phyloP scores from a whole-genome alignment of 768 basidiomycete genomes.

The Boletus bicolor region DNA sequence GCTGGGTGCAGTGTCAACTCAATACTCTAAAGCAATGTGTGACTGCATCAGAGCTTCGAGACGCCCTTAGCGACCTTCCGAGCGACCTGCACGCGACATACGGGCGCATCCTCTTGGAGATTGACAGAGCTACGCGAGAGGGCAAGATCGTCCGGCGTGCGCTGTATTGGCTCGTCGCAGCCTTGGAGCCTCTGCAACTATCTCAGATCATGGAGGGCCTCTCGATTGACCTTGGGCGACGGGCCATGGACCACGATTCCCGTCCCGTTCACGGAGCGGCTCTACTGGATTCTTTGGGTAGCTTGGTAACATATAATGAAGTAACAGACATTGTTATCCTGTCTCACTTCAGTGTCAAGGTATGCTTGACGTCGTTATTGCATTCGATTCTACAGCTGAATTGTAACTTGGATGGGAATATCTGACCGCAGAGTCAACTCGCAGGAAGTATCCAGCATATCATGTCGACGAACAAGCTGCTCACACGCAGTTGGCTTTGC shows the following conservation, averaged over 20 bases:
- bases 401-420: background rate
- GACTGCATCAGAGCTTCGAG: background rate
- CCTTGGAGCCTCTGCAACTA: background rate
- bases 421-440: background rate
- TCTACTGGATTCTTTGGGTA: background rate
- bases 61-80: slow-evolving; percentile 1
- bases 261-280: background rate
- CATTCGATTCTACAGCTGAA: background rate
- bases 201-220: slow-evolving; percentile 1
- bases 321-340: slow-evolving; percentile 1
- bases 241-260: too few relatives aligned
- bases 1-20: slow-evolving; percentile 2
- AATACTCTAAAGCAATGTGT: background rate
- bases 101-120: background rate
- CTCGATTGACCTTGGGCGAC: background rate
- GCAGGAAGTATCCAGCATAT: background rate
- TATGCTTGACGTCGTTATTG: background rate
- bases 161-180: slow-evolving; percentile 3
- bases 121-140: background rate
- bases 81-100: slow-evolving; percentile 1
- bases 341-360: slow-evolving; percentile 15
- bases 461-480: background rate
- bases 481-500: background rate
- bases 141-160: background rate
- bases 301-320: slow-evolving; percentile 2